Evolutionary conservation across 1,139 yeast species (phyloP).

Genomic region (Kodamaea derodonti): DNA sequence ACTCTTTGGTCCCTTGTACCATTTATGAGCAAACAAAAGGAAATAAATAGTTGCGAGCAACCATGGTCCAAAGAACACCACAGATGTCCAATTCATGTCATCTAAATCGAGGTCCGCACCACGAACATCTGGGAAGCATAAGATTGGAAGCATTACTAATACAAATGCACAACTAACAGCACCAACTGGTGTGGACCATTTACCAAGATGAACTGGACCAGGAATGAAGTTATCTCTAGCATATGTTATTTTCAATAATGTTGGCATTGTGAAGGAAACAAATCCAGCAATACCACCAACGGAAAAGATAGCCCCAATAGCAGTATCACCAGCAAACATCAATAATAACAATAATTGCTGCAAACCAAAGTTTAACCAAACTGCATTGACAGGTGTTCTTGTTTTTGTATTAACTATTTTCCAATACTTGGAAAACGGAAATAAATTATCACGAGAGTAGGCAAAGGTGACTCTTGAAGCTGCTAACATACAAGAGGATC

Average conservation of each 20-base stretch:
- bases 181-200: conserved; percentile 47
- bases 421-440: conserved; percentile 57
- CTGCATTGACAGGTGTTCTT: conserved; percentile 69
- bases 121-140: conserved; percentile 58
- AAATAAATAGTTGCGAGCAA: conserved; percentile 51
- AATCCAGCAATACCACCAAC: conserved; percentile 76
- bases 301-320: conserved; percentile 72
- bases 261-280: conserved; percentile 67
- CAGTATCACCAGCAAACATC: conserved; percentile 64
- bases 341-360: conserved; percentile 57
- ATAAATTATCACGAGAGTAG: conserved; percentile 66
- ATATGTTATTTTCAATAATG: conserved; percentile 55
- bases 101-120: conserved; percentile 48
- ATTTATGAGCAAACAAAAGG: conserved; percentile 53
- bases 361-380: conserved; percentile 56
- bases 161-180: conserved; percentile 45
- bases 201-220: conserved; percentile 73
- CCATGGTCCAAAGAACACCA: conserved; percentile 67
- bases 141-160: conserved; percentile 58
- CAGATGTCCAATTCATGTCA: conserved; percentile 67
- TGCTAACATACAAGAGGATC: conserved; percentile 66
- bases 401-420: conserved; percentile 51
- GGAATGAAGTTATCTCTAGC: conserved; percentile 52
- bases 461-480: conserved; percentile 69
- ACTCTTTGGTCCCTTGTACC: conserved; percentile 68